Evolutionary conservation across 208 protist genomes (phyloP), one percentile per base, ranked within the genome.

Genomic region (Trypanosoma avium): DNA sequence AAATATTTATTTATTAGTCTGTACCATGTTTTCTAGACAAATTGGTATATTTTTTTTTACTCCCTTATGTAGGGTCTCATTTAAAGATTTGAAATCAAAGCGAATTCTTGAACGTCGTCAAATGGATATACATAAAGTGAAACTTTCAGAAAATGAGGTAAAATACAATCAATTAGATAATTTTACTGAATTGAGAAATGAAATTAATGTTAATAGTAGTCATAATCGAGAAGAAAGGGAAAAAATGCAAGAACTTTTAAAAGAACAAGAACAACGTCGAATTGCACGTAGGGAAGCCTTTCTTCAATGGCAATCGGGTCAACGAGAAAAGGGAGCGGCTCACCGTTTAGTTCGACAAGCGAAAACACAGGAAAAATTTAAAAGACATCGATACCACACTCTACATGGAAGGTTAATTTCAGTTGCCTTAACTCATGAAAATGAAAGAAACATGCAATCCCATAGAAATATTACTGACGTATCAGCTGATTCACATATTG

Each of bases 311-410:
- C 89, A 95, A 47, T 75, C 84, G 1, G 84, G 84, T 1, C 89
- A 95, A 66, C 79, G 89, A 6, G 89, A 95, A 43, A 95, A 95
- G 42, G 86, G 89, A 6, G 79, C 89, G 12, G 89, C 89, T 4
- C 77, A 91, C 42, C 83, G 89, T 24, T 71, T 95, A 19, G 55
- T 81, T 1, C 80, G 84, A 0, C 83, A 90, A 49, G 66, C 86
- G 0, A 74, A 77, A 48, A 90, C 73, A 36, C 74, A 84, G 7
- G 85, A 95, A 63, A 86, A 85, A 38, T 83, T 83, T 55, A 94
- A 91, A 69, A 66, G 75, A 22, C 78, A 76, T 12, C 88, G 88
- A 62, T 94, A 92, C 56, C 81, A 94, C 63, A 62, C 76, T 5
- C 70, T 63, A 21, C 70, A 74, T 47, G 78, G 83, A 13, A 70